Evolutionary conservation across 345 rosid species (phyloP).

Genomic region (Eucalyptus curtisii): DNA sequence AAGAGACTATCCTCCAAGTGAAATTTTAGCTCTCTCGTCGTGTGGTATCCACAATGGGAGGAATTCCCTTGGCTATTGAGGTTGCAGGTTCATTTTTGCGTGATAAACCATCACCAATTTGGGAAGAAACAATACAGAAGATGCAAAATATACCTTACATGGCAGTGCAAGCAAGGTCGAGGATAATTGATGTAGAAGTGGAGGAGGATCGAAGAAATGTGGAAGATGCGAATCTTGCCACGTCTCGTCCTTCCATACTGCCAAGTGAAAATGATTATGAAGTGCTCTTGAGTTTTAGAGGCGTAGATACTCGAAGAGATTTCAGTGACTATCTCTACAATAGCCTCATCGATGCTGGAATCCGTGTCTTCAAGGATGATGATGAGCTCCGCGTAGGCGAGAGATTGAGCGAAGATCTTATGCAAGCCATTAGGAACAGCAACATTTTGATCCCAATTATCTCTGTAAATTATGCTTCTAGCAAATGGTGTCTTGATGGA

Average conservation of each 20-base stretch:
- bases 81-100: too few species aligned
- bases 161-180: too few species aligned
- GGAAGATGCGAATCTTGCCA: too few species aligned
- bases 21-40: neutral
- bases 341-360: neutral
- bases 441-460: neutral
- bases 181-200: too few species aligned
- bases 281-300: neutral
- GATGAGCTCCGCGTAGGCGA: neutral
- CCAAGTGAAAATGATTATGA: neutral
- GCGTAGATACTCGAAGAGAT: neutral
- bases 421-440: neutral
- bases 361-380: neutral
- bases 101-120: too few species aligned
- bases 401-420: neutral
- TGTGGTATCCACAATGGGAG: neutral
- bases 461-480: neutral
- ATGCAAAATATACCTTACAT: too few species aligned
- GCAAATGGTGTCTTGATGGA: neutral
- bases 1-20: neutral
- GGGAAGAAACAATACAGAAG: too few species aligned
- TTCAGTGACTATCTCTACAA: neutral
- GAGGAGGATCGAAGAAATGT: too few species aligned
- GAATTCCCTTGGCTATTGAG: neutral
- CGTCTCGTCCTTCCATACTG: too few species aligned